phyloP scores from a whole-genome alignment of 306 rosid species.

The Vicia faba region DNA sequence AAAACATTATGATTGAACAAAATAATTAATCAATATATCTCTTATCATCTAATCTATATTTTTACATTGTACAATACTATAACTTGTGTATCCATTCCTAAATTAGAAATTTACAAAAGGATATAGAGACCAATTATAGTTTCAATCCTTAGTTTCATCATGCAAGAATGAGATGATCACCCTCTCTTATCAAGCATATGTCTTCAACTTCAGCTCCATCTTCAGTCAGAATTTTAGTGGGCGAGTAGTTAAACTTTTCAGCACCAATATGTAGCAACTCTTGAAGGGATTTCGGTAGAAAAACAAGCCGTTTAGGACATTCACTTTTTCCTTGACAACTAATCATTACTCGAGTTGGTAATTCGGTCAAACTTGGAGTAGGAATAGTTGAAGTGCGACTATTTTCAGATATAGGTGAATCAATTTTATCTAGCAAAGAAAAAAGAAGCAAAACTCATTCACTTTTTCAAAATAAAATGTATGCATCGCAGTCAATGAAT shows the following conservation, averaged over 20 bases:
- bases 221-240: slow-evolving; percentile 49
- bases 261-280: slow-evolving; percentile 57
- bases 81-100: background rate
- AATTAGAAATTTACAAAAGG: background rate
- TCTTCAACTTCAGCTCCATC: slow-evolving; percentile 71
- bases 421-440: slow-evolving; percentile 39
- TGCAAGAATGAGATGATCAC: slow-evolving; percentile 59
- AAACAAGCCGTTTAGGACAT: slow-evolving; percentile 48
- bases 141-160: background rate
- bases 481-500: background rate
- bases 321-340: slow-evolving; percentile 54
- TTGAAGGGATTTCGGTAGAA: slow-evolving; percentile 50
- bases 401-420: background rate
- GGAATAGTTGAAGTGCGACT: background rate
- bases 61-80: background rate
- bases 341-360: slow-evolving; percentile 45
- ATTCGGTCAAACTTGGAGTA: background rate
- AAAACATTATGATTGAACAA: background rate
- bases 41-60: background rate
- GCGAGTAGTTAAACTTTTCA: slow-evolving; percentile 47
- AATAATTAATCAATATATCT: background rate
- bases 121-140: background rate
- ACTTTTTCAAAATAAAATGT: background rate
- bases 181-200: slow-evolving; percentile 59
- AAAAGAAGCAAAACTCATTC: background rate